Evolutionary conservation across 2,329 filamentous ascomycete genomes (phyloP).

Genomic region (Gnomoniopsis smithogilvyi): DNA sequence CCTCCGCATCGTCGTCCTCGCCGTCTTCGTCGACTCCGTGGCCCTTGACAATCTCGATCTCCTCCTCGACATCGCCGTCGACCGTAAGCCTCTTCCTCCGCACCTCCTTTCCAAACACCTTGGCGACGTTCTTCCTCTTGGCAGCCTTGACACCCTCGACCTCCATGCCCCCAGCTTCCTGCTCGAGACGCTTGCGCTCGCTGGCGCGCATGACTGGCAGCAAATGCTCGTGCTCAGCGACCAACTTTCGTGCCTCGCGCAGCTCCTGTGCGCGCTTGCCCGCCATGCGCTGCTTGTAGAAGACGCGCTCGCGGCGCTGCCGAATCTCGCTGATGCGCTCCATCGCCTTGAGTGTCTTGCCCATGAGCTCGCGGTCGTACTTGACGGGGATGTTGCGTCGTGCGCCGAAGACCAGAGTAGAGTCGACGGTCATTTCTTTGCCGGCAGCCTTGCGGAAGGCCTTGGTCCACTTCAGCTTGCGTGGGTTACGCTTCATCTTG

Average conservation of each 20-base stretch:
- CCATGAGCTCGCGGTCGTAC: constrained; percentile 90
- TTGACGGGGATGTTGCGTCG: constrained; percentile 91
- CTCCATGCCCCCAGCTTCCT: constrained; percentile 34
- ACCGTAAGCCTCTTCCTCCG: constrained; percentile 34
- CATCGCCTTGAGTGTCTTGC: constrained; percentile 89
- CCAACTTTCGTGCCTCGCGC: constrained; percentile 78
- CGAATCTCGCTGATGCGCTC: constrained; percentile 84
- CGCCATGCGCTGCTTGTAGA: constrained; percentile 91
- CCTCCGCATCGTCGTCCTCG: constrained; percentile 24
- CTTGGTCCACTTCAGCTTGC: constrained; percentile 94
- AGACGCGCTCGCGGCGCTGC: constrained; percentile 76
- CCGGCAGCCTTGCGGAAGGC: constrained; percentile 79
- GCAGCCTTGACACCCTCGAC: constrained; percentile 24
- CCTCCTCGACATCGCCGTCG: constrained; percentile 40
- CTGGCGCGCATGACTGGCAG: constrained; percentile 69
- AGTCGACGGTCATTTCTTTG: constrained; percentile 90
- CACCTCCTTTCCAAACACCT: constrained; percentile 39
- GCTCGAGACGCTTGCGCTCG: constrained; percentile 39
- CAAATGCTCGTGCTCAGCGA: constrained; percentile 89
- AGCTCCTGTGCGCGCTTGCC: constrained; percentile 83
- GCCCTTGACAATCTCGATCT: constrained; percentile 18
- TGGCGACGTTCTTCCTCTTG: constrained; percentile 26
- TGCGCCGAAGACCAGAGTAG: constrained; percentile 85
- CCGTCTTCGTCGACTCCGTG: constrained; percentile 27
- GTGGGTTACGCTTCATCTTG: constrained; percentile 96